Evolutionary conservation across 73 alveolate genomes (phyloP).

Genomic region (Symbiodinium natans): DNA sequence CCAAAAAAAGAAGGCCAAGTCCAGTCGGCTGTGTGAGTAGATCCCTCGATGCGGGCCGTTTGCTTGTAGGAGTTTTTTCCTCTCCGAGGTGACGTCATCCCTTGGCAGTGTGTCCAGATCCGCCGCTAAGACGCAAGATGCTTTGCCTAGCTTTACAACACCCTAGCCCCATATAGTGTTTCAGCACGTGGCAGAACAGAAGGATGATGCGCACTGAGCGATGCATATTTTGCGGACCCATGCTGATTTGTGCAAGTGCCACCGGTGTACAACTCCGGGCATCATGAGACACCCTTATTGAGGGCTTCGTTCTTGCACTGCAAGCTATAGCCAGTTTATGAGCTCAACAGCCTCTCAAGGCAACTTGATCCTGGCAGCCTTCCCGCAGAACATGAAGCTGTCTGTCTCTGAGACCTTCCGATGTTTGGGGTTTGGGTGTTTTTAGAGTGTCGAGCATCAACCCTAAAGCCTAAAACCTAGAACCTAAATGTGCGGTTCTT

Average conservation of each 20-base stretch:
- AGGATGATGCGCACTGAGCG: too few relatives aligned
- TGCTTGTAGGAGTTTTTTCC: too few relatives aligned
- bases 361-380: constrained; percentile 97
- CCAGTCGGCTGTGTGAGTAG: too few relatives aligned
- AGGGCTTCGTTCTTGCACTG: too few relatives aligned
- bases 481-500: too few relatives aligned
- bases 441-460: too few relatives aligned
- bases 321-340: too few relatives aligned
- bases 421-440: neutral
- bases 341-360: too few relatives aligned
- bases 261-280: neutral
- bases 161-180: neutral
- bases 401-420: neutral
- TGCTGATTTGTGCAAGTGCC: neutral
- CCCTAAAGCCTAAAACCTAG: too few relatives aligned
- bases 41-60: too few relatives aligned
- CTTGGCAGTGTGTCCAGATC: constrained; percentile 82
- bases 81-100: constrained; percentile 52
- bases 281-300: too few relatives aligned
- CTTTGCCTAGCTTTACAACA: neutral
- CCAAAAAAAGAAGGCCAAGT: neutral
- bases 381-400: constrained; percentile 97
- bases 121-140: neutral
- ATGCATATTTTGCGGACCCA: neutral
- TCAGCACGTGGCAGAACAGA: too few relatives aligned